Base-by-base conservation (phyloP, 2,329 filamentous ascomycete species). In the Fusarium torreyae region DNA sequence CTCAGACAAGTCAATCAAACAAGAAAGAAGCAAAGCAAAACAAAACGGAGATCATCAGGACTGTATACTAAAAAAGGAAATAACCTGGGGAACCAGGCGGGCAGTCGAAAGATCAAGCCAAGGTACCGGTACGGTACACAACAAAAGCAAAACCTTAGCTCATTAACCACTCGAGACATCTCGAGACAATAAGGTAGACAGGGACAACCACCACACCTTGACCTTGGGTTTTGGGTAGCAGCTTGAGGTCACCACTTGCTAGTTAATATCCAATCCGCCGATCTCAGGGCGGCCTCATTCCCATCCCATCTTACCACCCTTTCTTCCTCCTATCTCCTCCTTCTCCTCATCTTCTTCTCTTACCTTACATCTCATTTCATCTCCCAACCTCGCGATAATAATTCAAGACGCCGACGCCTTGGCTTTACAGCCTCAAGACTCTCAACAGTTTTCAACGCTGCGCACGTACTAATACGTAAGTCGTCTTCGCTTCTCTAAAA, bases 251-350 rank as follows among this genome's bases (percentile, higher is more conserved):
- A 57, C 49, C 38, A 58, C 56, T 50, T 48, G 50, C 40, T 63
- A 56, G 46, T 57, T 48, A 46, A 53, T 70, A 50, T 53, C 57
- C 36, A 68, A 51, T 48, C 54, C 34, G 65, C 49, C 46, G 68
- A 68, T 68, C 52, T 31, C 38, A 64, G 66, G 57, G 63, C 67
- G 67, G 53, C 63, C 67, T 69, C 67, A 70, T 49, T 60, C 62
- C 56, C 61, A 53, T 51, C 44, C 48, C 43, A 69, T 70, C 66
- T 68, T 56, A 63, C 67, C 57, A 48, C 39, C 49, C 49, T 45
- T 60, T 63, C 39, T 24, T 22, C 39, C 40, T 49, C 51, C 33
- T 56, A 42, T 39, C 28, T 67, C 52, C 39, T 53, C 46, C 24
- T 55, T 38, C 34, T 40, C 24, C 46, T 44, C 34, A n/a, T 50